phyloP scores from a whole-genome alignment of 2,329 filamentous ascomycete genomes.

The Rhexocercosporidium sp. region DNA sequence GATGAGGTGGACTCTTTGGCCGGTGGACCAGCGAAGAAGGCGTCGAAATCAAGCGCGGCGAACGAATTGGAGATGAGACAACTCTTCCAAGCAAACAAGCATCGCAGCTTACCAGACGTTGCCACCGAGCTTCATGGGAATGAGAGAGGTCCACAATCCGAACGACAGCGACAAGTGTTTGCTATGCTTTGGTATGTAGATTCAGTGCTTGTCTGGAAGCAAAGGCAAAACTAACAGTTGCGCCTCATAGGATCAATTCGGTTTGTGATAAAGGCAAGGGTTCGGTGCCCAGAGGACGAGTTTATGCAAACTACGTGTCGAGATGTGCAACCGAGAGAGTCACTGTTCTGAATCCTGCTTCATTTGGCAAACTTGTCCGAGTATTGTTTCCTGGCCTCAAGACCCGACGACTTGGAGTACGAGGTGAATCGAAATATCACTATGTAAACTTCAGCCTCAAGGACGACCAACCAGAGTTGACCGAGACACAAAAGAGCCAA shows the following conservation, averaged over 20 bases:
- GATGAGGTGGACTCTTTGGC: constrained; percentile 61
- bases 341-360: constrained; percentile 93
- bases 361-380: constrained; percentile 95
- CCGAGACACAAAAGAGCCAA: constrained; percentile 50
- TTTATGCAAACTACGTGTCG: constrained; percentile 94
- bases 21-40: constrained; percentile 57
- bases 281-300: constrained; percentile 88
- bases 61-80: constrained; percentile 83
- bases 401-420: constrained; percentile 87
- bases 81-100: constrained; percentile 71
- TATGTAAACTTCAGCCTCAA: constrained; percentile 74
- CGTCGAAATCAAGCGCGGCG: constrained; percentile 73
- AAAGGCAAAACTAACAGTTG: constrained; percentile 7
- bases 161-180: constrained; percentile 84
- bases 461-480: constrained; percentile 53
- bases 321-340: constrained; percentile 92
- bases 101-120: constrained; percentile 71
- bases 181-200: constrained; percentile 81
- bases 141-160: constrained; percentile 79
- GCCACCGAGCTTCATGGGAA: constrained; percentile 78
- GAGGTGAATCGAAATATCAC: constrained; percentile 98
- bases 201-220: not conserved
- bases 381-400: constrained; percentile 96
- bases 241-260: constrained; percentile 66
- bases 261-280: constrained; percentile 77